phyloP scores from a whole-genome alignment of 305 asterid species.

The Fraxinus angustifolia region DNA sequence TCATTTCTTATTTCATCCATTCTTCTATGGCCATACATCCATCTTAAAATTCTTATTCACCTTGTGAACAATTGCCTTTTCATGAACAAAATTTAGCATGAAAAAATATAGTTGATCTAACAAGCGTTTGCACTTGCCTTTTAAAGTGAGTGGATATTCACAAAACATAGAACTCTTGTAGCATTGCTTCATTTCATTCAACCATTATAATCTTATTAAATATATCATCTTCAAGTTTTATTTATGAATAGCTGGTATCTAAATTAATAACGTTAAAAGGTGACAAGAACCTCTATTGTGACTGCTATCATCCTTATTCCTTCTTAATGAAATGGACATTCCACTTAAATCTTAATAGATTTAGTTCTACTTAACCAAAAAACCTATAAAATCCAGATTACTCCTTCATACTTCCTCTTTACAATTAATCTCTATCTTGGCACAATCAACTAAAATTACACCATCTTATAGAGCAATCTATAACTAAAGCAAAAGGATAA shows the following conservation, averaged over 20 bases:
- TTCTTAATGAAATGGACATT: neutral
- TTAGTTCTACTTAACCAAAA: neutral
- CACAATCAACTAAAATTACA: neutral
- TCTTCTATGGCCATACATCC: neutral
- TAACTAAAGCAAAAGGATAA: neutral
- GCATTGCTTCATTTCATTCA: neutral
- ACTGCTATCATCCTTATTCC: neutral
- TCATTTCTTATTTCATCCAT: neutral
- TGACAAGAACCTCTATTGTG: neutral
- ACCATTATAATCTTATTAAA: neutral
- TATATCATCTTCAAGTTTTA: neutral
- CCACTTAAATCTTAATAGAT: neutral
- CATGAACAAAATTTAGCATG: neutral
- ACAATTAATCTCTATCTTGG: neutral
- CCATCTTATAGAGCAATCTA: neutral
- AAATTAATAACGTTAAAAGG: neutral
- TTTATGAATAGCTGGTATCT: neutral
- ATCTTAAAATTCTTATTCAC: neutral
- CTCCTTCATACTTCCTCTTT: neutral
- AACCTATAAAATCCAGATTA: neutral
- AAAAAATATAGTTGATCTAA: neutral
- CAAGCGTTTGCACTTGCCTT: neutral
- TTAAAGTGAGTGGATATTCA: neutral
- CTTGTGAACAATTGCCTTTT: neutral
- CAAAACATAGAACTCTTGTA: neutral